Conservation (phyloP, 1,284 basidiomycete genomes). For the Trametes pubescens region DNA sequence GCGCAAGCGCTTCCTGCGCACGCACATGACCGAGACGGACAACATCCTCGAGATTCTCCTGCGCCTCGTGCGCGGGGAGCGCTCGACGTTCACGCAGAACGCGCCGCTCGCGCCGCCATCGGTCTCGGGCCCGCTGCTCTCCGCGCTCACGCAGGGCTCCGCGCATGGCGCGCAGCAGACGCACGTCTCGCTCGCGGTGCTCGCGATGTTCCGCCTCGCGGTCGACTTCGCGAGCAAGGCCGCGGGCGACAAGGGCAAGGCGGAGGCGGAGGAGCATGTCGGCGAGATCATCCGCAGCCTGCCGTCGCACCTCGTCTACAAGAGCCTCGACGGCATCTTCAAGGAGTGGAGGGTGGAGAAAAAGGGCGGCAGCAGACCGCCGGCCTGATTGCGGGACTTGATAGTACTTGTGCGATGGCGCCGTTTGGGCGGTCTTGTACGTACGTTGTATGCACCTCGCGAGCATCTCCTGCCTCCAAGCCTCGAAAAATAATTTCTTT, state of each 20-base stretch:
- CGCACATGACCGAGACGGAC: slow-evolving; percentile 85
- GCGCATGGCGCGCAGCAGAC: slow-evolving; percentile 90
- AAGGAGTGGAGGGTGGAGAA: slow-evolving; percentile 89
- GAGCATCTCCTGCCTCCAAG: slow-evolving; percentile 24
- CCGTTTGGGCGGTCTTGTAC: slow-evolving; percentile 4
- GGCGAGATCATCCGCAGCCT: slow-evolving; percentile 90
- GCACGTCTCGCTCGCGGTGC: slow-evolving; percentile 89
- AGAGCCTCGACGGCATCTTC: slow-evolving; percentile 92
- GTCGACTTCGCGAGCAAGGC: slow-evolving; percentile 83
- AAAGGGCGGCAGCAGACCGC: slow-evolving; percentile 56
- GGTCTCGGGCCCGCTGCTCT: slow-evolving; percentile 68
- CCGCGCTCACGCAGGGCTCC: slow-evolving; percentile 76
- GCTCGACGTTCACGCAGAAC: slow-evolving; percentile 74
- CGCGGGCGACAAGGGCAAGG: slow-evolving; percentile 68
- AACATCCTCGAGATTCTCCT: slow-evolving; percentile 92
- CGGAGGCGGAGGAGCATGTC: slow-evolving; percentile 79
- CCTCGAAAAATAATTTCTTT: slow-evolving; percentile 17
- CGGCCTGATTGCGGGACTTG: slow-evolving; percentile 4
- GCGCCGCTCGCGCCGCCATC: slow-evolving; percentile 66
- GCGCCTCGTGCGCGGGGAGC: slow-evolving; percentile 88
- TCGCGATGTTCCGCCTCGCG: slow-evolving; percentile 88
- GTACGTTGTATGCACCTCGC: slow-evolving; percentile 27
- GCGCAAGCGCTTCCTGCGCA: slow-evolving; percentile 87
- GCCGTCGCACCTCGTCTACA: slow-evolving; percentile 85
- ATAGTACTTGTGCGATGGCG: background rate